Base-by-base conservation (phyloP, 208 protist genomes). In the Angomonas ambiguus region DNA sequence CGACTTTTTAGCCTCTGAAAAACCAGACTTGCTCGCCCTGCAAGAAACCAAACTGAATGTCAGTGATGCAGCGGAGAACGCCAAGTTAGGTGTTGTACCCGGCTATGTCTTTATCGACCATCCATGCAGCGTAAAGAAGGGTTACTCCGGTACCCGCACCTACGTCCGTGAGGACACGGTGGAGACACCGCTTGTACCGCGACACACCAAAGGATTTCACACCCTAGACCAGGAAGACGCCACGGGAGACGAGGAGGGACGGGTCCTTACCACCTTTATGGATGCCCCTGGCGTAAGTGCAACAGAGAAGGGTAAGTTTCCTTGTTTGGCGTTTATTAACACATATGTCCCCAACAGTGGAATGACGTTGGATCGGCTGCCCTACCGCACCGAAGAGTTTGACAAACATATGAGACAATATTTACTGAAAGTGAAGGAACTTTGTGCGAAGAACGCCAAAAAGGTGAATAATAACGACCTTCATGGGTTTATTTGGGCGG, bases 301-400 rank as follows among this genome's bases (percentile, higher is more conserved):
- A 0, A 48, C 62, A 13, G 53, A 45, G n/a, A 45, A 53, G 4
- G 56, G 60, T 1, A 49, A 60, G n/a, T 59, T 45, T 2, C 72
- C 79, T 27, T 41, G 38, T 18, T 48, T 97, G 5, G 88, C 85
- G 16, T 35, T 98, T 0, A 76, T 97, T 32, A 95, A 93, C 71
- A 93, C 90, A 22, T 98, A 98, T 76, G 83, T 97, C n/a, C 91
- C 95, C 24, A 98, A 98, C 76, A 86, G 90, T 48, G 93, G 95
- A 20, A 88, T 94, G 74, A 75, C 63, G 22, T 77, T 98, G 11
- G 81, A 94, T 30, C 88, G 94, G 30, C 82, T 97, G 20, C 77
- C 85, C 20, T 96, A 93, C 64, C 88, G 93, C 62, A 76, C 79
- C 18, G 49, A 95, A 53, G 68, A 67, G 59, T 97, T 93, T 72